Base-by-base conservation (phyloP, 495 filamentous ascomycete genomes). In the Xylaria intraflava region DNA sequence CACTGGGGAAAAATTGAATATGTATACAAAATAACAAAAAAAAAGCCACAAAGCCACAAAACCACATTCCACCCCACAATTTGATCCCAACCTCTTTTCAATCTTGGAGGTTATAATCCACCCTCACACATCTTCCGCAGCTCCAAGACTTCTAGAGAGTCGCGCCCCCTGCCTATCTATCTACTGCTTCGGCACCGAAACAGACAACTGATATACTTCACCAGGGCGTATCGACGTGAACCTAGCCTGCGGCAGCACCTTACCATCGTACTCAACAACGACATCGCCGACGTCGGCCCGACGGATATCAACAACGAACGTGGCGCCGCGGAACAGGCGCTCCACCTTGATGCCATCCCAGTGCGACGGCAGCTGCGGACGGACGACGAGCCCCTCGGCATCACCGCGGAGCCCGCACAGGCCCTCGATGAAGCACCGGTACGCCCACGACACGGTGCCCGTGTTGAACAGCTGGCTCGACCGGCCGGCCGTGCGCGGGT, bases 401-500 rank as follows among this genome's bases (percentile, higher is more conserved):
- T 76, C 77, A 11, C 78, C 78, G 12, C 71, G 66, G 35, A 81
- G 59, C 4, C 78, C 78, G 52, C 77, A 81, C 0, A 81, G 65
- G 0, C 77, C 76, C 57, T 81, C 78, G 51, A 76, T 68, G 58
- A 81, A 72, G 60, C 68, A 73, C 11, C 78, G 71, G 65, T 81
- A 81, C 1, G 64, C 75, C 78, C 78, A 80, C 23, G 72, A 73
- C 9, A 77, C 73, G 17, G 77, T 81, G 38, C 78, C 78, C 24
- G 78, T 81, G 67, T 81, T 81, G 65, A 81, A 81, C 26, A 81
- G 55, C 57, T 78, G 76, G 58, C 73, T 77, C 8, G 74, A 78
- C 1, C 78, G 72, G 0, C 78, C 78, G 6, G 77, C 77, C 1
- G 77, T 80, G 41, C 75, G 70, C 3, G 77, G 77, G 57, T 70